A percentile compares a stretch with the other conserved stretches of the same genome.
These are phyloP conservation scores for Dalechampia spathulata DNA, from an alignment of 441 rosid species.

Conservation along the genomic window DNA sequence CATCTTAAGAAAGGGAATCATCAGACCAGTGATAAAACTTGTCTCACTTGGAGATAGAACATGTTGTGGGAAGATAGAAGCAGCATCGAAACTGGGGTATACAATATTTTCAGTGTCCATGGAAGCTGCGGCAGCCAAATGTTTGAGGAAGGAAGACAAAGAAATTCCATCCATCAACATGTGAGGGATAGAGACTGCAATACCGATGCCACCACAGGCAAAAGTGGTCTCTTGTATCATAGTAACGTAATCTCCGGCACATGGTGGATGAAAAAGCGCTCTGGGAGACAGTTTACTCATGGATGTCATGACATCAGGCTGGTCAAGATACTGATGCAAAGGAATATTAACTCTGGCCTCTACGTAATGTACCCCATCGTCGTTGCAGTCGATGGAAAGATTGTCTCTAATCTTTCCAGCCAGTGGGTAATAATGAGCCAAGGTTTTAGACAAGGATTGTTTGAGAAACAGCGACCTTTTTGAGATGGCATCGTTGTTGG, in stretches of 20 bases:
- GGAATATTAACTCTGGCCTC: background rate
- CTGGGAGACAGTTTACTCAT: background rate
- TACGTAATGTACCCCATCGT: background rate
- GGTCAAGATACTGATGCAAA: too few species aligned
- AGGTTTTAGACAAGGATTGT: background rate
- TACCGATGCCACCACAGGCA: constrained; percentile 23
- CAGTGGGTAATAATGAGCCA: background rate
- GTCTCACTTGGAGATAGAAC: background rate
- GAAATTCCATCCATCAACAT: constrained; percentile 17
- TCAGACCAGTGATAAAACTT: background rate
- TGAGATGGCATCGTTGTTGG: too few species aligned
- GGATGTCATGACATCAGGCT: too few species aligned
- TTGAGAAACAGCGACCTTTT: background rate
- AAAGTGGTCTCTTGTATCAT: background rate
- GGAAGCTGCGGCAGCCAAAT: constrained; percentile 19
- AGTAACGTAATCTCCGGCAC: background rate
- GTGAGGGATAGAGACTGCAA: constrained; percentile 21
- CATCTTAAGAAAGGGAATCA: background rate
- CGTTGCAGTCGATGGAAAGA: background rate
- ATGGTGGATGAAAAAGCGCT: too few species aligned
- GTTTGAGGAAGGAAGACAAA: constrained; percentile 10
- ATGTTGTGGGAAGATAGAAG: constrained; percentile 13
- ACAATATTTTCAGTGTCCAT: background rate
- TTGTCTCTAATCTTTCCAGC: background rate
- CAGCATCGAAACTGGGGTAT: too few species aligned